Evolutionary conservation across 1,284 basidiomycete species (phyloP).

Genomic region (Blastosporella zonata): DNA sequence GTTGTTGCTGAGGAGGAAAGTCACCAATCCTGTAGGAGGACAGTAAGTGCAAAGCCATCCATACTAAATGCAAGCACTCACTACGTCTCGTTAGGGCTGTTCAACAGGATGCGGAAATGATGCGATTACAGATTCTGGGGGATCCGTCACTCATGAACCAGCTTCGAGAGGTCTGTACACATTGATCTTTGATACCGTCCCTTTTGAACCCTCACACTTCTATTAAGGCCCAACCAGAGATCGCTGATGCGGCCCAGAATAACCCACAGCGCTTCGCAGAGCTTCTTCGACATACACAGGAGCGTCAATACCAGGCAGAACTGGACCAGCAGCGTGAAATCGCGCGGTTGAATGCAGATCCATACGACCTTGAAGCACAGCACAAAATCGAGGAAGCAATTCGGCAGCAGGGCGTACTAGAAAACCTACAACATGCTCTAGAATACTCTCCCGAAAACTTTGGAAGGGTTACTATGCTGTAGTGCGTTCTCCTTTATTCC

Average conservation of each 20-base stretch:
- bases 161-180: slow-evolving; percentile 54
- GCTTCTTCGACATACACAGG: slow-evolving; percentile 64
- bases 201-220: not conserved
- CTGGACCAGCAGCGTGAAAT: slow-evolving; percentile 58
- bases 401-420: slow-evolving; percentile 83
- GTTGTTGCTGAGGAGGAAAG: slow-evolving; percentile 64
- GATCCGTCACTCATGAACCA: slow-evolving; percentile 80
- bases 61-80: not conserved
- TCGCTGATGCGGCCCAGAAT: slow-evolving; percentile 68
- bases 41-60: slow-evolving; percentile 43
- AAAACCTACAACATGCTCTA: slow-evolving; percentile 90
- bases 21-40: slow-evolving; percentile 50
- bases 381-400: slow-evolving; percentile 93
- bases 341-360: slow-evolving; percentile 74
- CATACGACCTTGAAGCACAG: slow-evolving; percentile 91
- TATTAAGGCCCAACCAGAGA: slow-evolving; percentile 70
- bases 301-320: slow-evolving; percentile 54
- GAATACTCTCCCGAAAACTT: slow-evolving; percentile 94
- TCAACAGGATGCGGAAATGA: slow-evolving; percentile 85
- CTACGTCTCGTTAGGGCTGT: slow-evolving; percentile 38
- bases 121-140: slow-evolving; percentile 84
- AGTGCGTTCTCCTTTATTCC: slow-evolving; percentile 48
- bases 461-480: slow-evolving; percentile 95
- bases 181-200: slow-evolving; percentile 21
- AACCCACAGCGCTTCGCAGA: slow-evolving; percentile 74